phyloP scores from a whole-genome alignment of 257 asterid genomes.

The Capsicum baccatum region DNA sequence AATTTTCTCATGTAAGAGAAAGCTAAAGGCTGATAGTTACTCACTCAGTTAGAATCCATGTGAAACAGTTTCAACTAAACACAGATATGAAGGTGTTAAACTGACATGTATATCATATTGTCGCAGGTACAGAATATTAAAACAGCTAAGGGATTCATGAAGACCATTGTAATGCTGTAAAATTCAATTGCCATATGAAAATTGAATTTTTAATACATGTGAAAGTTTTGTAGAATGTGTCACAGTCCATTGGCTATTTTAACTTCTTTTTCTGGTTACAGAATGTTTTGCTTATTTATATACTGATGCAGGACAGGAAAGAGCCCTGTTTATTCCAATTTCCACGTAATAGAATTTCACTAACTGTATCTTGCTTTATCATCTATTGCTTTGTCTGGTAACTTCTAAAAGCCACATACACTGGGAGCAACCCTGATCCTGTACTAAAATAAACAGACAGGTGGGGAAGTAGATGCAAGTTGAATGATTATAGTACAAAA shows the following conservation, averaged over 20 bases:
- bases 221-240: neutral
- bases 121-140: neutral
- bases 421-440: neutral
- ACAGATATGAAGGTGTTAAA: neutral
- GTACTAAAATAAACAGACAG: neutral
- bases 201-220: neutral
- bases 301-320: neutral
- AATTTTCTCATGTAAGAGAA: neutral
- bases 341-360: neutral
- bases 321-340: neutral
- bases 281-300: neutral
- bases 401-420: neutral
- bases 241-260: neutral
- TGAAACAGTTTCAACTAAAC: constrained; percentile 5
- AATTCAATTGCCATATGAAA: neutral
- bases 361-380: neutral
- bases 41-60: neutral
- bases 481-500: constrained; percentile 16
- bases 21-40: constrained; percentile 5
- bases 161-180: neutral
- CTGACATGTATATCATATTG: neutral
- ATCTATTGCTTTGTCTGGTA: neutral
- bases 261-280: neutral
- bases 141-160: neutral
- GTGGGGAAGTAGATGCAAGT: neutral